Base-by-base conservation (phyloP, 805 yeast species). In the Pichia manshurica region DNA sequence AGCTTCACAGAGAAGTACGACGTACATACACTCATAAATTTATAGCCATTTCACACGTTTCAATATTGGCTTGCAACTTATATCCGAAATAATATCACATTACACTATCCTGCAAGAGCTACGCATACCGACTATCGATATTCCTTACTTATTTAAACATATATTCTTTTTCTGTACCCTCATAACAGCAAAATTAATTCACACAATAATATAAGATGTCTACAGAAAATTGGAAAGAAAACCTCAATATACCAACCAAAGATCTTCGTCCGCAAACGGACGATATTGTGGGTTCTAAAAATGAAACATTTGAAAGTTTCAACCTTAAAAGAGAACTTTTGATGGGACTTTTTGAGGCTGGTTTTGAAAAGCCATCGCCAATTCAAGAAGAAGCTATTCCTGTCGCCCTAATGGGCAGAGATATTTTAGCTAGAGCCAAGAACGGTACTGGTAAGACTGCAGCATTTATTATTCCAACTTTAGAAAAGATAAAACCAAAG, bases 361-460 rank as follows among this genome's bases (percentile, higher is more conserved):
- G 99, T 43, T 93, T 93, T 63, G 99, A 93, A 66, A 88, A 86
- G 62, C 99, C 99, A 5, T 87, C 96, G 28, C 99, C 99, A 17
- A 89, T 93, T 63, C 99, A 93, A 69, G 97, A 91, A 69, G 98
- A 90, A 66, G 80, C 96, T 7, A 93, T 93, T 49, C 99, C 99
- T 2, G 87, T 88, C 61, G 96, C 97, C 0, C 75, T 93, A 39
- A 84, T 93, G 47, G 98, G 98, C 45, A 82, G 96, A 70, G 99
- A 93, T 67, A 85, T 93, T 51, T 76, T 93, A 53, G 99, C 99
- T 15, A 80, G 99, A 71, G 98, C 99, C 39, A 93, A 93, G 66
- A 93, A 93, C 69, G 99, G 99, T 54, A 93, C 99, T 1, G 99
- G 99, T 60, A 93, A 93, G 65, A 93, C 99, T 8, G 99, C 98